Evolutionary conservation across 2,329 filamentous ascomycete genomes (phyloP).

Genomic region (Dryadomyces quercivorus): DNA sequence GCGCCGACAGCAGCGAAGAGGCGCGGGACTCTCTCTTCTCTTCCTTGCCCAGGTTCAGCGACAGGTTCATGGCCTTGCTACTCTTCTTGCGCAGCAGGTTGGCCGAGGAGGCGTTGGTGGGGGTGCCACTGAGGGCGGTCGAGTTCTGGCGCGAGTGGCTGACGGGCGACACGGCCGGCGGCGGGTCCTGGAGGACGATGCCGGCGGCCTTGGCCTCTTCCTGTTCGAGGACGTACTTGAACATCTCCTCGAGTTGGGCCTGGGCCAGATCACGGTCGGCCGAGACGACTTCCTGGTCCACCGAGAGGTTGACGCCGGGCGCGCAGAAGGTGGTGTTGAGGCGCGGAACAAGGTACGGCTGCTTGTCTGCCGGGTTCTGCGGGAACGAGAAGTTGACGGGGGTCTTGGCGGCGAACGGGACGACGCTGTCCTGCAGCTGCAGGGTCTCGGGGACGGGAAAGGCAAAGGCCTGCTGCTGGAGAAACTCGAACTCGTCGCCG

Average conservation of each 20-base stretch:
- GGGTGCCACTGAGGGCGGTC: slow-evolving; percentile 12
- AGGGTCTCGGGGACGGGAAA: slow-evolving; percentile 13
- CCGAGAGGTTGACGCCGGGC: slow-evolving; percentile 52
- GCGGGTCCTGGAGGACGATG: slow-evolving; percentile 31
- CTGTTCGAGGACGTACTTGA: slow-evolving; percentile 84
- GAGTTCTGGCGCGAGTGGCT: not conserved
- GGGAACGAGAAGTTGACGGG: slow-evolving; percentile 36
- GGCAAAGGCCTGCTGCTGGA: slow-evolving; percentile 5
- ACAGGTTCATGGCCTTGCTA: slow-evolving; percentile 24
- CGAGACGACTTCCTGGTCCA: slow-evolving; percentile 67
- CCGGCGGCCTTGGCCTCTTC: slow-evolving; percentile 56
- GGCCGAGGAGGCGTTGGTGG: slow-evolving; percentile 16
- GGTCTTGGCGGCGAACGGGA: slow-evolving; percentile 18
- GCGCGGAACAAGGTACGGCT: not conserved
- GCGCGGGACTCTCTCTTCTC: slow-evolving; percentile 43
- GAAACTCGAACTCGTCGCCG: slow-evolving; percentile 38
- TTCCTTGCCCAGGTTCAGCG: slow-evolving; percentile 31
- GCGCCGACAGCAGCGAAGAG: slow-evolving; percentile 47
- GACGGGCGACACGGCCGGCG: slow-evolving; percentile 13
- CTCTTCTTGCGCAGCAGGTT: slow-evolving; percentile 29
- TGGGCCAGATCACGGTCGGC: slow-evolving; percentile 64
- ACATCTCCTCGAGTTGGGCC: slow-evolving; percentile 78
- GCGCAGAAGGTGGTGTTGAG: slow-evolving; percentile 19
- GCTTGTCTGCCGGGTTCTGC: slow-evolving; percentile 16
- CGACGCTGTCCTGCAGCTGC: slow-evolving; percentile 14